Conservation (phyloP, 2,329 filamentous ascomycete species). For the Conoideocrella luteorostrata region DNA sequence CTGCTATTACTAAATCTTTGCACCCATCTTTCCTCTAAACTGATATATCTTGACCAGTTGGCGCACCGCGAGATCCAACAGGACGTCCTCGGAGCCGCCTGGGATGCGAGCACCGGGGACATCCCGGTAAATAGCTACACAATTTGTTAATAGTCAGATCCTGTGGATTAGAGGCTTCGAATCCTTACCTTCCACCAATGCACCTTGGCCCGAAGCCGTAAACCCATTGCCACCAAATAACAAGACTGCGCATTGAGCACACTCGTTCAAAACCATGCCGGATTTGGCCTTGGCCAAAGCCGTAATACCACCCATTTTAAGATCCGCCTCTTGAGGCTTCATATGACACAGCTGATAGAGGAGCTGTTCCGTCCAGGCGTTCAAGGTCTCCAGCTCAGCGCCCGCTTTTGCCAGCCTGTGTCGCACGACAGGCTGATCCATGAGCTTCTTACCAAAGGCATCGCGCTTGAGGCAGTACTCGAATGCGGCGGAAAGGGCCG, state of each 20-base stretch:
- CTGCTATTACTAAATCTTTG: slow-evolving; percentile 2
- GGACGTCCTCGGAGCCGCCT: slow-evolving; percentile 49
- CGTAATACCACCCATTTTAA: slow-evolving; percentile 24
- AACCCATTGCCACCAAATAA: slow-evolving; percentile 49
- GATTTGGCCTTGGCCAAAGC: slow-evolving; percentile 40
- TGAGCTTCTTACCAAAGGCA: slow-evolving; percentile 53
- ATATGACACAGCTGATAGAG: slow-evolving; percentile 47
- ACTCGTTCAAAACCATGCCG: slow-evolving; percentile 46
- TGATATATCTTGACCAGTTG: slow-evolving; percentile 18
- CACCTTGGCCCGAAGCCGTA: slow-evolving; percentile 39
- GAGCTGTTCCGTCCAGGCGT: slow-evolving; percentile 56
- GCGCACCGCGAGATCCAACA: slow-evolving; percentile 41
- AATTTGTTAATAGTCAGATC: too few species aligned
- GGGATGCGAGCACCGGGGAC: slow-evolving; percentile 31
- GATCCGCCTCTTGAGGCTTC: slow-evolving; percentile 19
- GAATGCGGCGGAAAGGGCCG: slow-evolving; percentile 47
- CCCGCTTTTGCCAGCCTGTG: slow-evolving; percentile 53
- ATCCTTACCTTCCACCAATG: slow-evolving; percentile 45
- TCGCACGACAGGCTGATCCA: slow-evolving; percentile 52
- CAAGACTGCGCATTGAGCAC: slow-evolving; percentile 44
- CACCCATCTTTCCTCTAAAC: neutral
- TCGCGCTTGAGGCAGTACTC: slow-evolving; percentile 43
- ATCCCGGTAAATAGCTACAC: slow-evolving; percentile 2
- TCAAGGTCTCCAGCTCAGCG: slow-evolving; percentile 52
- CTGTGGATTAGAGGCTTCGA: too few species aligned